phyloP scores from a whole-genome alignment of 2,329 filamentous ascomycete genomes.

The Botrytis fabae region DNA sequence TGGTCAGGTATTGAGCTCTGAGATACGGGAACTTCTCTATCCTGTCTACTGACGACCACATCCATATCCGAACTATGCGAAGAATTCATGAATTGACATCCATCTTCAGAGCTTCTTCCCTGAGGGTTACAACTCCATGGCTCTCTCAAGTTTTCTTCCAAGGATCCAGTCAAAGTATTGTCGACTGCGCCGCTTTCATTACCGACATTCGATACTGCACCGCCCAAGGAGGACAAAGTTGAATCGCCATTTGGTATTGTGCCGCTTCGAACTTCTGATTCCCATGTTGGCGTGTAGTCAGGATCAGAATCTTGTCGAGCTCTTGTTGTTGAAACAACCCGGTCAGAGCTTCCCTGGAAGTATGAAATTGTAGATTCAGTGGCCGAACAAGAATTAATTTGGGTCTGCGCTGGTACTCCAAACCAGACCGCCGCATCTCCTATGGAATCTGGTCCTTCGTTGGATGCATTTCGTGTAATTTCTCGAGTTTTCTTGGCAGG shows the following conservation, averaged over 20 bases:
- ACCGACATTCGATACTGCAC: neutral
- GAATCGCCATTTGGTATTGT: neutral
- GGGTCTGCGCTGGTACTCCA: neutral
- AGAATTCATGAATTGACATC: too few relatives aligned
- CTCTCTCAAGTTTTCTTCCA: neutral
- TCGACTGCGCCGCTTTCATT: too few relatives aligned
- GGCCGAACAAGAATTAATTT: too few relatives aligned
- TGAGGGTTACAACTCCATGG: too few relatives aligned
- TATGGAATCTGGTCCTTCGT: neutral
- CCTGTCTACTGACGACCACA: neutral
- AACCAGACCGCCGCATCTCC: neutral
- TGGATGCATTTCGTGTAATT: neutral
- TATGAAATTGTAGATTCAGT: neutral
- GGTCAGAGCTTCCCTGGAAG: neutral
- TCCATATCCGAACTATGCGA: neutral
- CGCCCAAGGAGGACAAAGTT: neutral
- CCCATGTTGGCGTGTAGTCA: neutral
- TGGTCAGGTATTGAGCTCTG: neutral
- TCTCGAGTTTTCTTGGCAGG: conserved; percentile 1
- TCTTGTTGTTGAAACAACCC: too few relatives aligned
- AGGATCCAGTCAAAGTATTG: neutral
- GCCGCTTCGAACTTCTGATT: neutral
- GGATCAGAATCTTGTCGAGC: neutral
- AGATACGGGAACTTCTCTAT: too few relatives aligned
- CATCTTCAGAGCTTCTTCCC: neutral